Evolutionary conservation across 225 moss, liverwort and hornwort genomes (phyloP).

Genomic region (Takakia lepidozioides): DNA sequence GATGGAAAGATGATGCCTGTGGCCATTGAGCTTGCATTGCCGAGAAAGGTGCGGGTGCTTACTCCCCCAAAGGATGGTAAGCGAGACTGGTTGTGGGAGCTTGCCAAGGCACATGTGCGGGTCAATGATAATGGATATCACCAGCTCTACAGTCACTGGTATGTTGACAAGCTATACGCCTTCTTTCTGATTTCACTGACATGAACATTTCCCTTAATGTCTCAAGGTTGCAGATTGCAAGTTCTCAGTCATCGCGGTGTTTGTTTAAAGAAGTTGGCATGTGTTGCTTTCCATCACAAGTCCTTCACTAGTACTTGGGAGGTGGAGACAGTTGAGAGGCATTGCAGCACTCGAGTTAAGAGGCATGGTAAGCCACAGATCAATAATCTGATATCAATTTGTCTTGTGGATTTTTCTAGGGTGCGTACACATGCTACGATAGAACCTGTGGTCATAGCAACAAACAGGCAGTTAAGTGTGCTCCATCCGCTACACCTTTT

Average conservation of each 20-base stretch:
- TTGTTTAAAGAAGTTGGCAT: too few relatives aligned
- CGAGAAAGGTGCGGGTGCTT: slow-evolving; percentile 43
- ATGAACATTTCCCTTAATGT: too few relatives aligned
- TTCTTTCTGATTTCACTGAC: too few relatives aligned
- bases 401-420: too few relatives aligned
- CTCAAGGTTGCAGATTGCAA: too few relatives aligned
- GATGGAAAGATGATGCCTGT: slow-evolving; percentile 42
- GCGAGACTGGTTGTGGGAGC: slow-evolving; percentile 66
- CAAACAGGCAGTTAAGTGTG: slow-evolving; percentile 51
- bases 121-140: slow-evolving; percentile 57
- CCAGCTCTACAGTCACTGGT: slow-evolving; percentile 71
- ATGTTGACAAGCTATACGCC: too few relatives aligned
- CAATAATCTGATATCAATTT: background rate
- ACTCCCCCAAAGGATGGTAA: slow-evolving; percentile 55
- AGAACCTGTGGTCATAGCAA: slow-evolving; percentile 50
- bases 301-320: too few relatives aligned
- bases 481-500: slow-evolving; percentile 50
- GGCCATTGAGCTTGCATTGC: slow-evolving; percentile 54
- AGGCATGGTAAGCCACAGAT: background rate
- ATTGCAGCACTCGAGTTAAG: too few relatives aligned
- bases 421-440: slow-evolving; percentile 53
- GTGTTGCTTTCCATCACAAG: too few relatives aligned
- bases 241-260: too few relatives aligned
- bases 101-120: slow-evolving; percentile 58
- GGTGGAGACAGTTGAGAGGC: too few relatives aligned